Evolutionary conservation across 306 rosid genomes (phyloP), one percentile per base, ranked within the genome.

Genomic region (Sphenostylis stenocarpa): DNA sequence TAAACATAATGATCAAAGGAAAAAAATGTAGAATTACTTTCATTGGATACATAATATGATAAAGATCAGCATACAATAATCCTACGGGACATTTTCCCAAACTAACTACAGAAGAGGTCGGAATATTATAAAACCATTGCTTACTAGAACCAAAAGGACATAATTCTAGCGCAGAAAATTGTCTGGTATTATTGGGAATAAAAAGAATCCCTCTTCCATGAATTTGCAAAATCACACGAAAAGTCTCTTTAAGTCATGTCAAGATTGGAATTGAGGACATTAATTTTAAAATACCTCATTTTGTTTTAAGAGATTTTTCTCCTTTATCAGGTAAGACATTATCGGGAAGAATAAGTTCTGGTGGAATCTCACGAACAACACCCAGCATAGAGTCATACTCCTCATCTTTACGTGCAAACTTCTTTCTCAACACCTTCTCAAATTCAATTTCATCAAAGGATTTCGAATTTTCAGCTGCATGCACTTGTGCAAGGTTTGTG

Each of bases 331-430:
- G 94, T 53, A 90, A 85, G 81, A 93, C 83, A 60, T 90, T 89
- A 70, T 90, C 97, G 1, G 97, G 97, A 83, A 89, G 96, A 76
- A 85, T 80, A 39, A 88, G 91, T 79, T 92, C 98, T 0, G 93
- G 87, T 2, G 97, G 95, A 45, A 86, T 88, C 87, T 91, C 95
- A 76, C 93, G 96, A 79, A 87, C 92, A 76, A 89, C 90, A 21
- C 93, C 97, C 29, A 95, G 64, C 97, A 95, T 89, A 6, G 96
- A 87, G 75, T 92, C 96, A 7, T 95, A 95, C 3, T 95, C 98
- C 81, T 95, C 97, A 17, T 95, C 93, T 53, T 77, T 87, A 11
- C 72, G 83, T 4, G 93, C 98, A 87, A 86, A 92, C 86, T 92
- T 95, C 95, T 92, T 95, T 77, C 92, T 84, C 45, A 95, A 82